phyloP scores from a whole-genome alignment of 2,329 filamentous ascomycete genomes.

The Xylaria sp. region DNA sequence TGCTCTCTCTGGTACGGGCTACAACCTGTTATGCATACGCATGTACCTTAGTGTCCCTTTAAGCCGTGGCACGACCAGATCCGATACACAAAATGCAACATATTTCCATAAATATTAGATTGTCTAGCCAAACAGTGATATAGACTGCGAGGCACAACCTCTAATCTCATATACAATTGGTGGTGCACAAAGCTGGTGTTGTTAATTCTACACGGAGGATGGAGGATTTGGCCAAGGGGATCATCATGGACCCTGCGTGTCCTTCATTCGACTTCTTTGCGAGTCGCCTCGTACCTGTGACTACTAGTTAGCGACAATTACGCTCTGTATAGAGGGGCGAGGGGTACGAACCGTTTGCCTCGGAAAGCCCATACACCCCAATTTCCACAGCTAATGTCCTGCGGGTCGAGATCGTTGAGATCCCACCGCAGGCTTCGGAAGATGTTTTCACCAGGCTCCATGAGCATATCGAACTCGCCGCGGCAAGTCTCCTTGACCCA shows the following conservation, averaged over 20 bases:
- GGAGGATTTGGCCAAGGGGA: background rate
- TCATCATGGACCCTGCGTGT: slow-evolving; percentile 2
- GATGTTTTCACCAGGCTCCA: slow-evolving; percentile 92
- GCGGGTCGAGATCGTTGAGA: slow-evolving; percentile 92
- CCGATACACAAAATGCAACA: background rate
- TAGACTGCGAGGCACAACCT: background rate
- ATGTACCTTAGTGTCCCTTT: background rate
- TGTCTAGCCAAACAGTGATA: background rate
- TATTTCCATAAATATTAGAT: background rate
- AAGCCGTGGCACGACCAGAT: background rate
- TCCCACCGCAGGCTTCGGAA: slow-evolving; percentile 98
- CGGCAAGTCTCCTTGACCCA: slow-evolving; percentile 88
- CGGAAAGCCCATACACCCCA: slow-evolving; percentile 98
- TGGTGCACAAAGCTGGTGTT: background rate
- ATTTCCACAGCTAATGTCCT: slow-evolving; percentile 94
- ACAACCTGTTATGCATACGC: background rate
- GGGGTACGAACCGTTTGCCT: slow-evolving; percentile 82
- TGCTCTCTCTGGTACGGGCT: background rate
- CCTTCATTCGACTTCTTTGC: slow-evolving; percentile 56
- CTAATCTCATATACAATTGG: background rate
- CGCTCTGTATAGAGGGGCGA: slow-evolving; percentile 15
- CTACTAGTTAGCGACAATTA: slow-evolving; percentile 49
- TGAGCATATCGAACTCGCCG: slow-evolving; percentile 90
- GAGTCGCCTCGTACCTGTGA: slow-evolving; percentile 71
- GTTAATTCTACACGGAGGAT: slow-evolving; percentile 14